phyloP scores from a whole-genome alignment of 2,329 filamentous ascomycete genomes.

The Pseudocercospora vitis region DNA sequence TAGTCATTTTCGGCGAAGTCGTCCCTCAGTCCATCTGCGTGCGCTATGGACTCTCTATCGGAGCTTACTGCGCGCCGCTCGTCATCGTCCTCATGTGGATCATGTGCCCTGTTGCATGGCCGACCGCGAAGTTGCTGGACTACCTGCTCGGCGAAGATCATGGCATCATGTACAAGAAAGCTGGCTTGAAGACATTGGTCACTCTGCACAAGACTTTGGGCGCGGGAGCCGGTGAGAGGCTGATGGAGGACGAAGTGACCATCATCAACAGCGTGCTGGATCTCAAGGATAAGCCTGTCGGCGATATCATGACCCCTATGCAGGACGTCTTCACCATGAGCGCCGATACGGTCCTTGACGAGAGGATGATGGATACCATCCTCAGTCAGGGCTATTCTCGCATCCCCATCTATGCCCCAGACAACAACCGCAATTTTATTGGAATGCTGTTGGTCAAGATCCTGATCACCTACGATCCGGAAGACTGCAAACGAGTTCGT shows the following conservation, averaged over 20 bases:
- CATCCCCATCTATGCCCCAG: slow-evolving; percentile 88
- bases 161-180: slow-evolving; percentile 97
- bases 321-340: slow-evolving; percentile 95
- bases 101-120: slow-evolving; percentile 86
- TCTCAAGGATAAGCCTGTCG: slow-evolving; percentile 92
- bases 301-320: slow-evolving; percentile 98
- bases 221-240: slow-evolving; percentile 74
- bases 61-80: slow-evolving; percentile 86
- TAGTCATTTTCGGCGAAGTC: slow-evolving; percentile 97
- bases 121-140: slow-evolving; percentile 92
- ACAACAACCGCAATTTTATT: slow-evolving; percentile 83
- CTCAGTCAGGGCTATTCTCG: slow-evolving; percentile 91
- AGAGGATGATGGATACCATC: slow-evolving; percentile 91
- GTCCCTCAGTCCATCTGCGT: slow-evolving; percentile 96
- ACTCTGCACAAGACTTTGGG: slow-evolving; percentile 91
- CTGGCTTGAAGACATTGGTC: slow-evolving; percentile 91
- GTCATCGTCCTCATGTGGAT: slow-evolving; percentile 90
- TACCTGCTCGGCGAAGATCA: slow-evolving; percentile 91
- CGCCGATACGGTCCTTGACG: slow-evolving; percentile 89
- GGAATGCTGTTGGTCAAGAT: slow-evolving; percentile 99
- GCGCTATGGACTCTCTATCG: slow-evolving; percentile 91
- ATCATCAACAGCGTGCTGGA: slow-evolving; percentile 97
- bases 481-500: slow-evolving; percentile 80
- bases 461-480: slow-evolving; percentile 95
- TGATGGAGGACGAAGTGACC: slow-evolving; percentile 97